Base-by-base conservation (phyloP, 805 yeast genomes). In the Grigorovia yakushimaensis region DNA sequence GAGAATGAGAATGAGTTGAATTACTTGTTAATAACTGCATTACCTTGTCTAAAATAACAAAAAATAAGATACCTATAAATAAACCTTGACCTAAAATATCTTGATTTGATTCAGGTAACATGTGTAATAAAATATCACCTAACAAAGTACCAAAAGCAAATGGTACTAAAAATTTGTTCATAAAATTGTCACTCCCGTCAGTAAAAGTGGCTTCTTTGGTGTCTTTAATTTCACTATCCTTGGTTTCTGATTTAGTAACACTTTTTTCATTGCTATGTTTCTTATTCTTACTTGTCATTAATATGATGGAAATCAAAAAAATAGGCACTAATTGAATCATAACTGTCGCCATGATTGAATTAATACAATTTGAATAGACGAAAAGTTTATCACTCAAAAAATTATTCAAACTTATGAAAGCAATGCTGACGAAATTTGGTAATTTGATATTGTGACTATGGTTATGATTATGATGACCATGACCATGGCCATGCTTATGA, bases 81-180 rank as follows among this genome's bases (percentile, higher is more conserved):
- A 83, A 73, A 17, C 76, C 77, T 9, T 73, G 51, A 0, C 87
- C 85, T 8, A 76, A 57, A 3, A 73, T 54, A 21, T 71, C 24
- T 15, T 58, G 50, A 24, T 57, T 58, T 3, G 71, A 76, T 56
- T 81, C 84, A 3, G 93, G 93, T 42, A 84, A 63, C 49, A 84
- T 58, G 61, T 84, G 93, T 41, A 84, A 60, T 51, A 84, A 81
- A 1, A 83, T 79, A 59, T 84, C 91, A 41, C 91, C 91, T 35
- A 84, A 64, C 37, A 84, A 66, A 1, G 89, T 85, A 41, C 93
- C 93, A 43, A 80, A 74, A 13, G 91, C 89, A 66, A 84, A 83
- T 41, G 86, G 71, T 1, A 83, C 85, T 47, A 84, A 62, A 22
- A 76, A 20, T 33, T 42, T 42, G 21, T 42, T 42, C 21, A 42